Conservation (phyloP, 1,284 basidiomycete genomes). For the Porogramme epimiltina region DNA sequence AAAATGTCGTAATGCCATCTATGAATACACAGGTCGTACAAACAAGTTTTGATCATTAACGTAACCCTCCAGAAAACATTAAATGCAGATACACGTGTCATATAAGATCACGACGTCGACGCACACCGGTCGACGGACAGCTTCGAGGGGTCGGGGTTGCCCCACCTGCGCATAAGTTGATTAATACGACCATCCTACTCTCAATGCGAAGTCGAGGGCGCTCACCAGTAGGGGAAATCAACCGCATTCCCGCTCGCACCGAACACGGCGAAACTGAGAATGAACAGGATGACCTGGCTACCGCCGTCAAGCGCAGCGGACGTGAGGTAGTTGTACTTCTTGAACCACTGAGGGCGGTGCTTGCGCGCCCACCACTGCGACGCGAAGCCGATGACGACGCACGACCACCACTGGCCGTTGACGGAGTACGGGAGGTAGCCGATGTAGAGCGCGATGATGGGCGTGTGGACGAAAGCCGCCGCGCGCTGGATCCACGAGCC, state of each 20-base stretch:
- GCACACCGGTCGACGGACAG: slow-evolving; percentile 32
- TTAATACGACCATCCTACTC: not conserved
- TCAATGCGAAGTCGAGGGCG: not conserved
- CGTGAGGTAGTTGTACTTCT: slow-evolving; percentile 51
- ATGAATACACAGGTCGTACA: slow-evolving; percentile 5
- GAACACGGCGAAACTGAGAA: slow-evolving; percentile 65
- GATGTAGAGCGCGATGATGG: slow-evolving; percentile 50
- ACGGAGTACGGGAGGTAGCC: slow-evolving; percentile 60
- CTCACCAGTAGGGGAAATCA: slow-evolving; percentile 46
- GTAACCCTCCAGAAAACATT: not conserved
- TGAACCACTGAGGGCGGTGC: slow-evolving; percentile 48
- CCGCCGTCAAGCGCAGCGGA: slow-evolving; percentile 50
- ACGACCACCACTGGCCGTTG: slow-evolving; percentile 52
- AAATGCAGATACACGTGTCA: not conserved
- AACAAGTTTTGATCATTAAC: not conserved
- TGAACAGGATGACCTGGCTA: slow-evolving; percentile 48
- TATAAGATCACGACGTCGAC: not conserved
- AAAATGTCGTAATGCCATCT: not conserved
- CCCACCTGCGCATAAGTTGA: slow-evolving; percentile 25
- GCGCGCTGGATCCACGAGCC: slow-evolving; percentile 32
- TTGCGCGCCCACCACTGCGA: slow-evolving; percentile 53
- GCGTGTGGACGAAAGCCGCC: slow-evolving; percentile 50
- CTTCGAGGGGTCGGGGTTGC: slow-evolving; percentile 32
- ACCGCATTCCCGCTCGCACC: slow-evolving; percentile 60
- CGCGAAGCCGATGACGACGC: slow-evolving; percentile 46